A percentile compares a stretch with the other conserved stretches of the same genome.
Conservation (phyloP, 352 stramenopile species). For the Phytophthora idaei region DNA sequence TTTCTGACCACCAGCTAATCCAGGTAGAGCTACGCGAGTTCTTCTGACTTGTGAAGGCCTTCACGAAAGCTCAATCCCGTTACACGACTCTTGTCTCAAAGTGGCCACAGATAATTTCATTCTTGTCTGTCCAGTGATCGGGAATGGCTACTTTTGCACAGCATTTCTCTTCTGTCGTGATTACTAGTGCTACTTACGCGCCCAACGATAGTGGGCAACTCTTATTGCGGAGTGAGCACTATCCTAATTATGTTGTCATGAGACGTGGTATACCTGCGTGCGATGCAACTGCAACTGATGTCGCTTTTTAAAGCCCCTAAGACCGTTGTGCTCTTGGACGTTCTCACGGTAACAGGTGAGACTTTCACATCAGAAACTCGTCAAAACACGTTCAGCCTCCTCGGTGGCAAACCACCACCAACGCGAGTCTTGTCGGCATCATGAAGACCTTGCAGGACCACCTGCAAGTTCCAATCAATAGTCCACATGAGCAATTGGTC, state of each 20-base stretch:
- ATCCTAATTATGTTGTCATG: neutral
- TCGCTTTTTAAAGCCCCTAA: no score
- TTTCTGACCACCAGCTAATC: conserved; percentile 21
- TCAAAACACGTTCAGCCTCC: neutral
- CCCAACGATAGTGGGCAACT: no score
- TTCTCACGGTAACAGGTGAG: conserved; percentile 2
- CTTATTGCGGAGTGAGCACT: no score
- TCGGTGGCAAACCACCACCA: neutral
- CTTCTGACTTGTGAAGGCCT: neutral
- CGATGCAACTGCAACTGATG: no score
- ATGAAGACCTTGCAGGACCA: conserved; percentile 27
- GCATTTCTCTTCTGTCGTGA: no score
- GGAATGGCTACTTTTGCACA: no score
- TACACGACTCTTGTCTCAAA: neutral
- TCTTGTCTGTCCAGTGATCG: neutral
- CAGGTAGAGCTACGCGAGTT: neutral
- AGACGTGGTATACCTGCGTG: neutral
- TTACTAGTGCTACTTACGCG: no score
- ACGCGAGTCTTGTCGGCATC: neutral
- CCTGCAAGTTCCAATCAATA: conserved; percentile 24
- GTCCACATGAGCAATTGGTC: conserved; percentile 39
- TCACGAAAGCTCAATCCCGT: neutral
- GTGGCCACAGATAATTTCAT: neutral
- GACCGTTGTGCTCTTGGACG: neutral
- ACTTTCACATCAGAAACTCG: neutral